These are phyloP conservation scores for Apiotrichum laibachii DNA, from an alignment of 1,284 basidiomycete genomes.

Conservation along the genomic window DNA sequence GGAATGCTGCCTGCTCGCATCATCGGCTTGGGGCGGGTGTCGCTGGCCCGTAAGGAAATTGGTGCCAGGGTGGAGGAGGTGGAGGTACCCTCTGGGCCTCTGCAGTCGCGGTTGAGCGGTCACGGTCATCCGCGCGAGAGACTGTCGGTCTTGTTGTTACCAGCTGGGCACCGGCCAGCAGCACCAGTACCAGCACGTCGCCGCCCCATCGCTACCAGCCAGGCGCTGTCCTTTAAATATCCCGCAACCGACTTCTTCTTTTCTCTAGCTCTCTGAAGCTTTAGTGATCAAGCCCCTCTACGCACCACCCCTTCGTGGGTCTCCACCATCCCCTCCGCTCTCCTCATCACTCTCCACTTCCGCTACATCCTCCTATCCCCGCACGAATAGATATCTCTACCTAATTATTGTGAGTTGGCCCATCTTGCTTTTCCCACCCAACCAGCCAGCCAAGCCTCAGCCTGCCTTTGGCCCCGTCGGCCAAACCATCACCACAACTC, in stretches of 20 bases:
- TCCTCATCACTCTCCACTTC: conserved; percentile 7
- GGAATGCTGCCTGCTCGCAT: too few species aligned
- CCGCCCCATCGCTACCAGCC: background rate
- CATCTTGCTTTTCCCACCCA: too few species aligned
- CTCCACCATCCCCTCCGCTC: conserved; percentile 1
- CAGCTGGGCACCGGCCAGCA: too few species aligned
- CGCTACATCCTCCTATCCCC: conserved; percentile 1
- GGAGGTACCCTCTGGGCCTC: too few species aligned
- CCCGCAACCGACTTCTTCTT: conserved; percentile 6
- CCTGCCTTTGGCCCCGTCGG: background rate
- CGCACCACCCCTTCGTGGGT: conserved; percentile 7
- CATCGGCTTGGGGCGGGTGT: too few species aligned
- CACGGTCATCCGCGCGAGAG: too few species aligned
- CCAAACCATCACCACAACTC: background rate
- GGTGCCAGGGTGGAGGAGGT: too few species aligned
- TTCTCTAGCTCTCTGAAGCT: conserved; percentile 23
- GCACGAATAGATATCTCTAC: background rate
- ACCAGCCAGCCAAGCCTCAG: background rate
- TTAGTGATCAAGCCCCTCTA: conserved; percentile 14
- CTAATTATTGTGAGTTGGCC: background rate
- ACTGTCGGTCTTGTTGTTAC: background rate
- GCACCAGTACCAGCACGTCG: background rate
- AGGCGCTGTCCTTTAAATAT: conserved; percentile 1
- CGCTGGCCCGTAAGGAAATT: too few species aligned
- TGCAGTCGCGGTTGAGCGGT: too few species aligned